Base-by-base conservation (phyloP, 139 green algal species). In the Pycnococcus provasolii region DNA sequence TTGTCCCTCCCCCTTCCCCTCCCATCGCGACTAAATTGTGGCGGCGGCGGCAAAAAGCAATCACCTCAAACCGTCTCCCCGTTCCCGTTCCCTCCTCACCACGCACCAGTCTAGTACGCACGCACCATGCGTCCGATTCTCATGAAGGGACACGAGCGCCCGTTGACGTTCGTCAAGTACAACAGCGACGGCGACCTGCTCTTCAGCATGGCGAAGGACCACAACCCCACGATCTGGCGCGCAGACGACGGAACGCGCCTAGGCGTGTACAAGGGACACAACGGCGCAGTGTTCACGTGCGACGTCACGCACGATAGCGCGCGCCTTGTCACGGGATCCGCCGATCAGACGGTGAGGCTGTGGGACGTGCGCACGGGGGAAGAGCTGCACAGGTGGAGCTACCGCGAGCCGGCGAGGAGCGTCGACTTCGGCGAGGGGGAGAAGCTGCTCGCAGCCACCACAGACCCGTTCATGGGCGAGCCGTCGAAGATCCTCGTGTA, bases 211-310 rank as follows among this genome's bases (percentile, higher is more conserved):
- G 94, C 87, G 43, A 99, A 97, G 82, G 88, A 95, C 73, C 81
- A 86, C 66, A 61, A 79, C 4, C 84, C 89, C 1, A 96, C 87
- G 70, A 68, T 96, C 11, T 99, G 91, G 89, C 86, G 77, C 72
- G 76, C 89, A 7, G 91, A 98, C 40, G 84, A 92, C 65, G 94
- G 94, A 8, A 73, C 85, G 64, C 83, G 94, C 13, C 70, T 96
- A 0, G 94, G 94, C 15, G 97, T 85, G n/a, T 98, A 95, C 68
- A 85, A 91, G 57, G 94, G 94, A 8, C 94, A 98, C 80, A 96
- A 96, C 46, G 94, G 94, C 6, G 85, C 88, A 2, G 85, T 98
- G 37, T 94, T 86, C 84, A 90, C 81, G 2, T 89, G 84, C 45
- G 94, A 97, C 62, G 82, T 98, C 39, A 89, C 82, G 42, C 53